Conservation (phyloP, 1,284 basidiomycete genomes). For the Cryptococcus floricola region DNA sequence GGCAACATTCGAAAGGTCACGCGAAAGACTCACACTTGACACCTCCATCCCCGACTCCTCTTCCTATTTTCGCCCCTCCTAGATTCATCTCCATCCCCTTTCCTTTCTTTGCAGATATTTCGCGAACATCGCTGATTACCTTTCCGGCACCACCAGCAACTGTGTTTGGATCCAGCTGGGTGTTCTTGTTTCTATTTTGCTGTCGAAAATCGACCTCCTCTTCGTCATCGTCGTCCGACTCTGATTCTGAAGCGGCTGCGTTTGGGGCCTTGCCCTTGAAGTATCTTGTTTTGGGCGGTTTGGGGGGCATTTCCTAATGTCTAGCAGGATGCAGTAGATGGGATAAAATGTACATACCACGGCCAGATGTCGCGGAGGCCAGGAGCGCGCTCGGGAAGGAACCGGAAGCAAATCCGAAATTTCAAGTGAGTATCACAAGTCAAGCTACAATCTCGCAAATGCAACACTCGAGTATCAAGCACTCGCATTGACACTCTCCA, state of each 20-base stretch:
- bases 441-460: no score
- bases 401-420: slow-evolving; percentile 11
- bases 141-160: slow-evolving; percentile 48
- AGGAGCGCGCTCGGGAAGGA: neutral
- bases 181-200: slow-evolving; percentile 4
- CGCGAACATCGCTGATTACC: slow-evolving; percentile 24
- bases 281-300: slow-evolving; percentile 33
- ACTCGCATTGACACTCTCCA: neutral
- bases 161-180: slow-evolving; percentile 12
- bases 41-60: slow-evolving; percentile 31
- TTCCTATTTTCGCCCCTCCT: slow-evolving; percentile 36
- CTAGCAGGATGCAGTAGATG: neutral
- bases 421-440: neutral
- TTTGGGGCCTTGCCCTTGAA: slow-evolving; percentile 44
- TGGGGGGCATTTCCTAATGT: slow-evolving; percentile 10
- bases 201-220: slow-evolving; percentile 6
- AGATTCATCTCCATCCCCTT: slow-evolving; percentile 33
- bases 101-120: slow-evolving; percentile 6
- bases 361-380: neutral
- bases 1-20: neutral
- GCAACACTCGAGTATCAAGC: neutral
- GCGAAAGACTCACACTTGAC: slow-evolving; percentile 22
- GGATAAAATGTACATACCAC: neutral
- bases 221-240: slow-evolving; percentile 27
- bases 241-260: slow-evolving; percentile 20